A percentile compares a stretch with the other conserved stretches of the same genome.
Evolutionary conservation across 148 eudicot species (phyloP).

Genomic region (Vaccinium darrowii): DNA sequence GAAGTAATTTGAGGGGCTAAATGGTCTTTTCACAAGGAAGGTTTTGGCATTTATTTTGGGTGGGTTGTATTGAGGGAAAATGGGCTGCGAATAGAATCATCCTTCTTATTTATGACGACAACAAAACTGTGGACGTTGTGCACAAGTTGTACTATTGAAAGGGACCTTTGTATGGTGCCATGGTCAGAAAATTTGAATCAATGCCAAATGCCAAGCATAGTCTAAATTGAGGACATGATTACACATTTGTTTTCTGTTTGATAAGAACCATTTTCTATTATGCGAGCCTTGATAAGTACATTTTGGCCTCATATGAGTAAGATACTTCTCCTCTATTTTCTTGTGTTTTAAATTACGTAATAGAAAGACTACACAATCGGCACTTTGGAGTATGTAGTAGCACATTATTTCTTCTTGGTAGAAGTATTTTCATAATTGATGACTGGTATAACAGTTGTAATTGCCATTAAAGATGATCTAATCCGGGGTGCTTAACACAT

Average conservation of each 20-base stretch:
- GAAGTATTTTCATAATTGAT: not conserved
- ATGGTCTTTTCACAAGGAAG: too few relatives aligned
- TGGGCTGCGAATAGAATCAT: too few relatives aligned
- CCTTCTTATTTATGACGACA: not conserved
- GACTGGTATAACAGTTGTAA: not conserved
- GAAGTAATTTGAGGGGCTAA: too few relatives aligned
- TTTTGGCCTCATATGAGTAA: not conserved
- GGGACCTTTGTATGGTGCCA: constrained; percentile 8
- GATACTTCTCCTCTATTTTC: not conserved
- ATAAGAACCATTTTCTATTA: not conserved
- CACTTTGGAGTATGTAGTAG: not conserved
- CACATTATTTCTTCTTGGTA: not conserved
- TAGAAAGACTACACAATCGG: not conserved
- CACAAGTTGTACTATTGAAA: not conserved
- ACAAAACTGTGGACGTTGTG: not conserved
- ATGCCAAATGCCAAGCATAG: not conserved
- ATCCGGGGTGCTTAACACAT: not conserved
- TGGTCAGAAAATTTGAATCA: not conserved
- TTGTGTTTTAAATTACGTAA: not conserved
- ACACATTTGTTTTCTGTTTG: not conserved
- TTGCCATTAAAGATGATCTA: not conserved
- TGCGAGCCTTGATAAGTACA: not conserved
- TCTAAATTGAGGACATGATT: constrained; percentile 5
- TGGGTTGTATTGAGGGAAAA: too few relatives aligned
- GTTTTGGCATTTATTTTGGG: too few relatives aligned